A percentile compares a stretch with the other conserved stretches of the same genome.
phyloP scores from a whole-genome alignment of 208 protist genomes.

The Blastocrithidia nonstop region DNA sequence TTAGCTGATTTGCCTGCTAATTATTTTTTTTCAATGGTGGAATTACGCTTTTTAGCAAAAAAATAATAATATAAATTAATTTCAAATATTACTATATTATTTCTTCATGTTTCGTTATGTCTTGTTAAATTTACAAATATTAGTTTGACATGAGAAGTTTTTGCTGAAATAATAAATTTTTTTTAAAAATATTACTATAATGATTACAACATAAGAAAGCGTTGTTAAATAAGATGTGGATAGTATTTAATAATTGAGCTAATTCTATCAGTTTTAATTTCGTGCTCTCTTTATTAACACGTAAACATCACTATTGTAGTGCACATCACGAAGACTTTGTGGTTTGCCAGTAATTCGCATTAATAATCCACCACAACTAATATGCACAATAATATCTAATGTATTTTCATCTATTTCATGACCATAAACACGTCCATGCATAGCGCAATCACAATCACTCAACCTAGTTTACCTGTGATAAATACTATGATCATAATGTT shows the following conservation, averaged over 20 bases:
- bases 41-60: neutral
- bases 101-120: too few relatives aligned
- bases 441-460: constrained; percentile 96
- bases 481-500: constrained; percentile 83
- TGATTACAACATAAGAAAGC: neutral
- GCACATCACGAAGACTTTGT: constrained; percentile 71
- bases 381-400: constrained; percentile 82
- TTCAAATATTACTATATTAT: neutral
- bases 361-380: constrained; percentile 95
- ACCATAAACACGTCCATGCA: constrained; percentile 94
- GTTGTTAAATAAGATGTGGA: too few relatives aligned
- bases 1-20: too few relatives aligned
- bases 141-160: neutral
- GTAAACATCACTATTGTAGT: constrained; percentile 85
- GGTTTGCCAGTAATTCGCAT: constrained; percentile 88
- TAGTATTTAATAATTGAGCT: too few relatives aligned
- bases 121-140: too few relatives aligned
- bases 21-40: neutral
- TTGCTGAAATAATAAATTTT: neutral
- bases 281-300: constrained; percentile 71
- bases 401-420: constrained; percentile 81
- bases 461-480: constrained; percentile 80
- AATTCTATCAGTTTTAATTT: too few relatives aligned
- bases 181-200: neutral
- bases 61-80: neutral